Conservation (phyloP, 1,284 basidiomycete genomes). For the Apiotrichum veenhuisii region DNA sequence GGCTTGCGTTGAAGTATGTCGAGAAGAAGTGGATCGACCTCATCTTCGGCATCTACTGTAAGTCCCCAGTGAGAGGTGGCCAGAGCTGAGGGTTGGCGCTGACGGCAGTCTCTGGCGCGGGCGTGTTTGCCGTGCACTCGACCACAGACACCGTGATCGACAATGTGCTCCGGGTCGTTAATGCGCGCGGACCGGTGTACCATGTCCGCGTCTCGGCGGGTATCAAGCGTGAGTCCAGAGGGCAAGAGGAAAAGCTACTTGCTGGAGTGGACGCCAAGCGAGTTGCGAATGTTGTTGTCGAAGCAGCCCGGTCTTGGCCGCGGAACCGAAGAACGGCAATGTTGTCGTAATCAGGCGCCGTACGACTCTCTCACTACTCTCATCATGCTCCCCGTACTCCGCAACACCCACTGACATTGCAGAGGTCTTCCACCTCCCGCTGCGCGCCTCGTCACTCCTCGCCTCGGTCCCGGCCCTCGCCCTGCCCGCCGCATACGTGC, state of each 20-base stretch:
- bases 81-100: not conserved
- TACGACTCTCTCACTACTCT: too few species aligned
- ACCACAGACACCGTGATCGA: constrained; percentile 35
- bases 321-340: too few species aligned
- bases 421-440: constrained; percentile 47
- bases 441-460: constrained; percentile 55
- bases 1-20: constrained; percentile 56
- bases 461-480: constrained; percentile 63
- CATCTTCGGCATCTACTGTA: constrained; percentile 62
- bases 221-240: constrained; percentile 36
- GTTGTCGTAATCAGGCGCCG: too few species aligned
- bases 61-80: constrained; percentile 38
- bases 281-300: too few species aligned
- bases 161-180: constrained; percentile 21
- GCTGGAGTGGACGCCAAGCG: too few species aligned
- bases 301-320: too few species aligned
- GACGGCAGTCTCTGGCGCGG: constrained; percentile 35
- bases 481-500: constrained; percentile 66
- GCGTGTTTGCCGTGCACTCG: constrained; percentile 46
- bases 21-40: constrained; percentile 70
- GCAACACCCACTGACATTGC: constrained; percentile 9
- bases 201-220: constrained; percentile 44
- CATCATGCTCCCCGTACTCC: not conserved
- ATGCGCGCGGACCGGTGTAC: constrained; percentile 29
- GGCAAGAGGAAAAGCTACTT: too few species aligned